Base-by-base conservation (phyloP, 2,329 filamentous ascomycete species). In the Ustulina deusta region DNA sequence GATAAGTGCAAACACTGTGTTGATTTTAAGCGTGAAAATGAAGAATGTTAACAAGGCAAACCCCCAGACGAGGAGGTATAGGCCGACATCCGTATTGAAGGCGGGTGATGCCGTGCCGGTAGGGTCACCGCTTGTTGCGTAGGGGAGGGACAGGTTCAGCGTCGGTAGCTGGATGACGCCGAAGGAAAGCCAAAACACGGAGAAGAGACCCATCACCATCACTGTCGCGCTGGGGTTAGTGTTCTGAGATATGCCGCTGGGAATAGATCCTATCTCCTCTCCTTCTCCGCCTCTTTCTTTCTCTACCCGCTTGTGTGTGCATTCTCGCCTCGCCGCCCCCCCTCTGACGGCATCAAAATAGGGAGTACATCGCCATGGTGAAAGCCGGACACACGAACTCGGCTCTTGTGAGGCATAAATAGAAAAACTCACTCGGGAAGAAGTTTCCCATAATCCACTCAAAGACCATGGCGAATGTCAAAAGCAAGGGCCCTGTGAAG, bases 371-470 rank as follows among this genome's bases (percentile, higher is more conserved):
- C 34, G 17, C 13, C 22, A 22, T 10, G 1, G n/a, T 6, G 22
- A 42, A 20, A 42, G 11, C 7, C 29, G 6, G 36, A 25, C 20
- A 25, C 13, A 13, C 9, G 17, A 20, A 3, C 11, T 34, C 17
- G n/a, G 13, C 22, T 42, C 54, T 56, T 42, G 25, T n/a, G 54
- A 25, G 15, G 15, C 7, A n/a, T 42, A 6, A 55, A 49, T 13
- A 25, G 17, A n/a, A 25, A 40, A 25, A 67, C 69, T 61, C 34
- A 71, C 69, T 86, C 2, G 81, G 77, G 69, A 83, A 83, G 79
- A 84, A 84, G 71, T 84, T 84, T 6, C 81, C 82, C 80, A 83
- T 83, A 52, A 86, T 81, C 83, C 84, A 86, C 69, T 86, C 83
- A 69, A 85, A 85, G 6, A 86, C 81, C 63, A 83, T 81, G 34